phyloP scores from a whole-genome alignment of 257 asterid genomes.

The Nicotiana undulata region DNA sequence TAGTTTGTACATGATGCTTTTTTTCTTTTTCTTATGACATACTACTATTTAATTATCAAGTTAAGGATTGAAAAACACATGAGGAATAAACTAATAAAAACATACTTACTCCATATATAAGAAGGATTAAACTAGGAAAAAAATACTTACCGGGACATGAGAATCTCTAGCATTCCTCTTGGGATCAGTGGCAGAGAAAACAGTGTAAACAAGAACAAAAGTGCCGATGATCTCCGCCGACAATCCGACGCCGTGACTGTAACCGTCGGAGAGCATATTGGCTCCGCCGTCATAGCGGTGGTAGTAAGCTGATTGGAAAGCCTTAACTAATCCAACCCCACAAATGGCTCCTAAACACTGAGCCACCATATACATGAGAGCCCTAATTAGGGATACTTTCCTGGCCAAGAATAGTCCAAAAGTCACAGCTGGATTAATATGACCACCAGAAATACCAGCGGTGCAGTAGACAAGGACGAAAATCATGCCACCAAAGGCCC shows the following conservation, averaged over 20 bases:
- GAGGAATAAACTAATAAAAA: no score
- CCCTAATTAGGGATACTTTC: slow-evolving; percentile 36
- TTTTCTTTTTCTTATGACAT: no score
- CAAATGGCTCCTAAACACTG: slow-evolving; percentile 47
- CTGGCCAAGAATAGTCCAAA: slow-evolving; percentile 42
- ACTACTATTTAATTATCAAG: no score
- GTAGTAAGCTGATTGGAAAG: slow-evolving; percentile 27
- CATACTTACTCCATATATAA: no score
- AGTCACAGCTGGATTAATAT: slow-evolving; percentile 44
- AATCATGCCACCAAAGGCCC: slow-evolving; percentile 54
- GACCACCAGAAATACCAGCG: slow-evolving; percentile 51
- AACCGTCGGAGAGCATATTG: slow-evolving; percentile 19
- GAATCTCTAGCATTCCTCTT: slow-evolving; percentile 51
- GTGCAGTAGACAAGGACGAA: slow-evolving; percentile 46
- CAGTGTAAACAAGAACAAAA: slow-evolving; percentile 36
- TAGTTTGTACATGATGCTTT: no score
- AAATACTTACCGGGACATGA: slow-evolving; percentile 37
- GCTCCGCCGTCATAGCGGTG: slow-evolving; percentile 34
- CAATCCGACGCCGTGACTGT: slow-evolving; percentile 28
- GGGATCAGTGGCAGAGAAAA: slow-evolving; percentile 51
- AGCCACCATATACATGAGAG: slow-evolving; percentile 43
- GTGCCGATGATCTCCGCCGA: slow-evolving; percentile 38
- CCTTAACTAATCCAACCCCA: slow-evolving; percentile 35
- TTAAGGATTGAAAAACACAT: no score
- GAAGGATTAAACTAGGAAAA: no score